A percentile compares a stretch with the other conserved stretches of the same genome.
These are phyloP conservation scores for Plasmodium sp. DNA, from an alignment of 169 alveolate species.

Conservation along the genomic window DNA sequence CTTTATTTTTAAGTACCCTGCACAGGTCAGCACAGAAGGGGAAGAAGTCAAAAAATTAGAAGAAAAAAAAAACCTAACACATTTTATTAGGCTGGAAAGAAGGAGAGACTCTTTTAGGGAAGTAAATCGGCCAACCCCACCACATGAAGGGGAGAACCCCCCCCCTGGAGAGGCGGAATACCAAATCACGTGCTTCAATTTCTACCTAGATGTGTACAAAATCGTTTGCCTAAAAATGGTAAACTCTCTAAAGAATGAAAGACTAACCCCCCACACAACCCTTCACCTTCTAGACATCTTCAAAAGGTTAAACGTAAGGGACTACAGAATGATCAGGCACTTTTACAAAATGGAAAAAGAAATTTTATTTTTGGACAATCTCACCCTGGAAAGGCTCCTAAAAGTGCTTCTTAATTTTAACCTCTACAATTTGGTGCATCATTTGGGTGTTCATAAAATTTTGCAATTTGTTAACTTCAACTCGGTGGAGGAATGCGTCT, in stretches of 20 bases:
- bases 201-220: slow-evolving; percentile 55
- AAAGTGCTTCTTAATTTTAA: slow-evolving; percentile 51
- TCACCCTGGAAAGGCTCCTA: slow-evolving; percentile 16
- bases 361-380: slow-evolving; percentile 19
- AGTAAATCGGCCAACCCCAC: not conserved
- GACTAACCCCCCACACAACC: not conserved
- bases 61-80: not conserved
- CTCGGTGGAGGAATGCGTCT: slow-evolving; percentile 40
- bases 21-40: not conserved
- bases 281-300: slow-evolving; percentile 32
- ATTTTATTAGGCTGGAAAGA: slow-evolving; percentile 5
- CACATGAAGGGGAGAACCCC: not conserved
- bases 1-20: slow-evolving; percentile 43
- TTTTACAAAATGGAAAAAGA: slow-evolving; percentile 39
- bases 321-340: slow-evolving; percentile 49
- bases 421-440: slow-evolving; percentile 24
- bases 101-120: not conserved
- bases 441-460: slow-evolving; percentile 16
- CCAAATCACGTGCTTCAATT: slow-evolving; percentile 23
- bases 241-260: slow-evolving; percentile 7
- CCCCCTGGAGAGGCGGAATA: not conserved
- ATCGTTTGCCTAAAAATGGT: slow-evolving; percentile 37
- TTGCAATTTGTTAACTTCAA: slow-evolving; percentile 28
- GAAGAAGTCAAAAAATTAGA: not conserved
- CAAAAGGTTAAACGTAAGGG: slow-evolving; percentile 65